Percentiles rank a stretch among this genome's conserved stretches.
These are phyloP conservation scores for Byssochlamys sp. DNA, from an alignment of 2,329 filamentous ascomycete species.

Conservation along the genomic window DNA sequence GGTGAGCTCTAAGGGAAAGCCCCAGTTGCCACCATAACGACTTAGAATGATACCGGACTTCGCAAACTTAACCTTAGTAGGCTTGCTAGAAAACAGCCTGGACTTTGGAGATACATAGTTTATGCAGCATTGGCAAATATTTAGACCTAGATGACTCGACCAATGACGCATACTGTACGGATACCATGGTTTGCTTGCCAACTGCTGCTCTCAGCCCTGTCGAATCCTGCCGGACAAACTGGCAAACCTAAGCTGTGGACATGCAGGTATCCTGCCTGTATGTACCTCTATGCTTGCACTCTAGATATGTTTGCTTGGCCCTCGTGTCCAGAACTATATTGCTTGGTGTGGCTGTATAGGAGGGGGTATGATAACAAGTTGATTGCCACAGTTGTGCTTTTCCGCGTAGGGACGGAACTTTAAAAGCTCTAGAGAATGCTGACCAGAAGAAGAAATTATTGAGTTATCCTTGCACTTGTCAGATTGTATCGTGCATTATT, in stretches of 20 bases:
- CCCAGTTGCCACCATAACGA: neutral
- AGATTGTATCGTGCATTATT: neutral
- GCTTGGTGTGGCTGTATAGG: neutral
- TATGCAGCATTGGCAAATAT: too few relatives aligned
- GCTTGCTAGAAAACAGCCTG: neutral
- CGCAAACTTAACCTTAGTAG: neutral
- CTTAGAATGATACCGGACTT: too few relatives aligned
- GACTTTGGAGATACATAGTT: neutral
- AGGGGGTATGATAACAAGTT: neutral
- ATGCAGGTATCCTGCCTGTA: too few relatives aligned
- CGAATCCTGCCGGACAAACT: too few relatives aligned
- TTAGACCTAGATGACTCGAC: too few relatives aligned
- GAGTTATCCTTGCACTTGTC: neutral
- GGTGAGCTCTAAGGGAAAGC: neutral
- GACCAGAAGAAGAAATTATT: neutral
- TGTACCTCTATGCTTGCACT: too few relatives aligned
- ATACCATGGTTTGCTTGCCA: too few relatives aligned
- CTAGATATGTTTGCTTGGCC: neutral
- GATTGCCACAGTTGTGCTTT: neutral
- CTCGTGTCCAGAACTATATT: neutral
- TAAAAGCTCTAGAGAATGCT: neutral
- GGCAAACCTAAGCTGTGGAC: too few relatives aligned
- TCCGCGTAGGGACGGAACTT: neutral
- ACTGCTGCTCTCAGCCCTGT: too few relatives aligned
- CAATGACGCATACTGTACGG: too few relatives aligned